These are phyloP conservation scores for Ogataea wickerhamii DNA, from an alignment of 805 yeast species.

Conservation along the genomic window DNA sequence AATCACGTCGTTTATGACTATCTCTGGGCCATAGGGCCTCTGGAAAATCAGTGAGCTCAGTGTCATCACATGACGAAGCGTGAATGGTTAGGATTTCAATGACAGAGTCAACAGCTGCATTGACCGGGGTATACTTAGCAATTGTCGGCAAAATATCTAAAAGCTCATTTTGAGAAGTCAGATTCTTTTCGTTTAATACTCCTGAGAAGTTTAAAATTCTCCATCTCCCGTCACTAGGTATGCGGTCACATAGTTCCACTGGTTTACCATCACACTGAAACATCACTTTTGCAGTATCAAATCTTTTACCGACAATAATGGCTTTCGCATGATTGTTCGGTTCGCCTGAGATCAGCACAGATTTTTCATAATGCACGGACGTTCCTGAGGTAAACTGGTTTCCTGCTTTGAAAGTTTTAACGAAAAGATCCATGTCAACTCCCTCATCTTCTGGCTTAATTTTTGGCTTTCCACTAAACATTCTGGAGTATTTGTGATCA, in stretches of 20 bases:
- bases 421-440: constrained; percentile 29
- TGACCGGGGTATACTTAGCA: constrained; percentile 26
- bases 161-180: constrained; percentile 6
- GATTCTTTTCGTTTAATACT: constrained; percentile 11
- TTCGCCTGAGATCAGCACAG: constrained; percentile 15
- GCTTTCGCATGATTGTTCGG: constrained; percentile 20
- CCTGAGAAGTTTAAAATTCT: constrained; percentile 29
- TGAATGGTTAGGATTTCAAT: constrained; percentile 28
- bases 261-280: constrained; percentile 29
- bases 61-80: constrained; percentile 16
- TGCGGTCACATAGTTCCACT: constrained; percentile 21
- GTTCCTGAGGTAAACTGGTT: constrained; percentile 32
- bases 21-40: constrained; percentile 25
- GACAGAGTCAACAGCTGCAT: constrained; percentile 26
- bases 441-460: constrained; percentile 17
- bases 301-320: constrained; percentile 27
- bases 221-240: constrained; percentile 33
- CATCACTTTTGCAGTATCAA: constrained; percentile 23
- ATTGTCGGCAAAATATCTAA: constrained; percentile 12
- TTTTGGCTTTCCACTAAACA: constrained; percentile 31
- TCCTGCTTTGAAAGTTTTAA: constrained; percentile 27
- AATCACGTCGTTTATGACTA: constrained; percentile 24
- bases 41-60: constrained; percentile 30
- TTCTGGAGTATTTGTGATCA: constrained; percentile 28
- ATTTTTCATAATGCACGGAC: constrained; percentile 27